These are phyloP conservation scores for Excoecaria cochinchinensis DNA, from an alignment of 345 rosid species.

Conservation along the genomic window DNA sequence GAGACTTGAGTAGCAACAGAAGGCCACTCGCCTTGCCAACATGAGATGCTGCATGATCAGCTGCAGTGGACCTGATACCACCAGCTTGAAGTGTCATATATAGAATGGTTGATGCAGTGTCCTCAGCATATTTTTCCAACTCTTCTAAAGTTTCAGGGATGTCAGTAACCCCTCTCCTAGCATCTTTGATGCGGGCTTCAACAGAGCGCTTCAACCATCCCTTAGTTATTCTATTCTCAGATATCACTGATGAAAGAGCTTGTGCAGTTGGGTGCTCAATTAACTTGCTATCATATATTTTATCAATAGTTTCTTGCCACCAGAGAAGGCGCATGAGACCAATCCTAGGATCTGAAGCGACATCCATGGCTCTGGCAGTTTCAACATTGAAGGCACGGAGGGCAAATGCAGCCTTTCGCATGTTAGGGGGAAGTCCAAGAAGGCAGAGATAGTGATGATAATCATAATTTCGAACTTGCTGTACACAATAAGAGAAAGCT, in stretches of 20 bases:
- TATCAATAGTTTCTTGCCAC: conserved; percentile 95
- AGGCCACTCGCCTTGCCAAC: conserved; percentile 93
- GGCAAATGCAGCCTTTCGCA: conserved; percentile 92
- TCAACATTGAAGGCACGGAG: conserved; percentile 88
- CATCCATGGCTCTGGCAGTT: conserved; percentile 90
- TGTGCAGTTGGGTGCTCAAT: conserved; percentile 79
- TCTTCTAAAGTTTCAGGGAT: conserved; percentile 68
- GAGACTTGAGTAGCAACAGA: conserved; percentile 66
- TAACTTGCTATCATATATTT: conserved; percentile 60
- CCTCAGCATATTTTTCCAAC: conserved; percentile 86
- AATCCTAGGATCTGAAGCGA: conserved; percentile 85
- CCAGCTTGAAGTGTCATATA: conserved; percentile 87
- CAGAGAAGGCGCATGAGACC: conserved; percentile 91
- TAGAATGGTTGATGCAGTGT: conserved; percentile 70
- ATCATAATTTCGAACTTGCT: conserved; percentile 87
- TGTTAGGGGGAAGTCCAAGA: conserved; percentile 75
- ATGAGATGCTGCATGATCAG: conserved; percentile 92
- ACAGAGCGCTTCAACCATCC: conserved; percentile 86
- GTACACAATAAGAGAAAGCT: conserved; percentile 82
- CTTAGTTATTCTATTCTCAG: conserved; percentile 63
- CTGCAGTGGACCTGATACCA: conserved; percentile 66
- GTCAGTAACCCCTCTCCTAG: conserved; percentile 57
- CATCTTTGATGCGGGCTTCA: conserved; percentile 83
- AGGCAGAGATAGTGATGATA: conserved; percentile 98
- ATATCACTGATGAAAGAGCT: conserved; percentile 70